These are phyloP conservation scores for Conringia planisiliqua DNA, from an alignment of 345 rosid genomes.

Conservation along the genomic window DNA sequence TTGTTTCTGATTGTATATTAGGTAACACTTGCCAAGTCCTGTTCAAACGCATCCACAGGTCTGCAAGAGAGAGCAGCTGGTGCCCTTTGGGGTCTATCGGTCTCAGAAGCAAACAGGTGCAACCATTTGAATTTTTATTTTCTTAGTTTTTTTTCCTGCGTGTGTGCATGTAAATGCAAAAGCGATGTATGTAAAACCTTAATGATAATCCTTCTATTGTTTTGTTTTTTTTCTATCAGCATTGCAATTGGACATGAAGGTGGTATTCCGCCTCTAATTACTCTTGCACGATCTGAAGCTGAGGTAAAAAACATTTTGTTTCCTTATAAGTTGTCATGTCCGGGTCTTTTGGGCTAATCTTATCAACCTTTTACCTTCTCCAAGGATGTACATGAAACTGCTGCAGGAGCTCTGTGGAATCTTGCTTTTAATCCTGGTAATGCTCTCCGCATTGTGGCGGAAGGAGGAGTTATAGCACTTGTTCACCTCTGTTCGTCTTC, in stretches of 20 bases:
- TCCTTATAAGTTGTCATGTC: background rate
- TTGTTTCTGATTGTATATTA: constrained; percentile 34
- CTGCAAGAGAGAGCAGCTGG: constrained; percentile 98
- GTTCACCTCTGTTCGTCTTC: constrained; percentile 60
- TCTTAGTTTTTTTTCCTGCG: no score
- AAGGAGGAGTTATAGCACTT: constrained; percentile 68
- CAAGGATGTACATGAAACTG: constrained; percentile 89
- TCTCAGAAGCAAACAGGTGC: constrained; percentile 84
- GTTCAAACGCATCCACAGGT: constrained; percentile 70
- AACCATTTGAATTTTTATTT: constrained; percentile 1
- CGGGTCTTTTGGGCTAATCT: background rate
- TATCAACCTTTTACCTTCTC: background rate
- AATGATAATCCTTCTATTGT: background rate
- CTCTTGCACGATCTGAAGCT: constrained; percentile 58
- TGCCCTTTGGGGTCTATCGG: constrained; percentile 93
- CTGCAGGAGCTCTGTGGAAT: constrained; percentile 88
- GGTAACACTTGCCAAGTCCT: constrained; percentile 83
- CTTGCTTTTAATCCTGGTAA: constrained; percentile 71
- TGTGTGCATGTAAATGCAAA: no score
- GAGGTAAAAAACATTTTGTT: constrained; percentile 41
- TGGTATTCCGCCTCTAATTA: constrained; percentile 68
- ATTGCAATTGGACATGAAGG: constrained; percentile 77
- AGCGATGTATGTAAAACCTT: background rate
- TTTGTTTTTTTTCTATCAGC: constrained; percentile 29
- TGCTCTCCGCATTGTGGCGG: constrained; percentile 69